Evolutionary conservation across 805 yeast genomes (phyloP).

Genomic region (Metschnikowia continentalis): DNA sequence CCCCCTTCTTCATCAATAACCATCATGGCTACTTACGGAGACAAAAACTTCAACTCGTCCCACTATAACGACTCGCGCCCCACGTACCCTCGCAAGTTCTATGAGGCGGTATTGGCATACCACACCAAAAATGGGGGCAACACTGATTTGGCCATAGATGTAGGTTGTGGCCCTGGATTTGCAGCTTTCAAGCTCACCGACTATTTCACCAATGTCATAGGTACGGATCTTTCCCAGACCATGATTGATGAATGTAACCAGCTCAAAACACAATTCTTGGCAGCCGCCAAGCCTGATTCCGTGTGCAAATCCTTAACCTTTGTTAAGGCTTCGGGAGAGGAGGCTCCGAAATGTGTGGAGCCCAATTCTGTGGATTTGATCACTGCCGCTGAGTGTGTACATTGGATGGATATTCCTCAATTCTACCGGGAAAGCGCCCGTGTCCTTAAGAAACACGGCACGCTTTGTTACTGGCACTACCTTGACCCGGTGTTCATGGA

Average conservation of each 20-base stretch:
- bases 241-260: slow-evolving; percentile 45
- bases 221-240: slow-evolving; percentile 55
- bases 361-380: slow-evolving; percentile 52
- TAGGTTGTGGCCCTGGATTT: slow-evolving; percentile 81
- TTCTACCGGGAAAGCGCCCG: slow-evolving; percentile 50
- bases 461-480: slow-evolving; percentile 76
- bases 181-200: slow-evolving; percentile 53
- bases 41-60: slow-evolving; percentile 45
- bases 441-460: slow-evolving; percentile 57
- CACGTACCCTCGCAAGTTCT: slow-evolving; percentile 53
- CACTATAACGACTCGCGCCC: slow-evolving; percentile 63
- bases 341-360: slow-evolving; percentile 19
- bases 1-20: no score
- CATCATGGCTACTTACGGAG: slow-evolving; percentile 58
- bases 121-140: slow-evolving; percentile 29
- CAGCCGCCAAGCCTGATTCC: slow-evolving; percentile 4
- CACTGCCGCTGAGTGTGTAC: slow-evolving; percentile 82
- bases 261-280: slow-evolving; percentile 11
- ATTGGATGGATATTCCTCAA: slow-evolving; percentile 65
- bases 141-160: slow-evolving; percentile 50
- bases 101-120: slow-evolving; percentile 36
- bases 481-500: slow-evolving; percentile 62
- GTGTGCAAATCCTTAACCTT: slow-evolving; percentile 17
- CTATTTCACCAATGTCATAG: slow-evolving; percentile 49
- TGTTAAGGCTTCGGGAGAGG: slow-evolving; percentile 24